Evolutionary conservation across 371 early-diverging fungal species (phyloP), one percentile per base, ranked within the genome.

Genomic region (Mucor indicus): DNA sequence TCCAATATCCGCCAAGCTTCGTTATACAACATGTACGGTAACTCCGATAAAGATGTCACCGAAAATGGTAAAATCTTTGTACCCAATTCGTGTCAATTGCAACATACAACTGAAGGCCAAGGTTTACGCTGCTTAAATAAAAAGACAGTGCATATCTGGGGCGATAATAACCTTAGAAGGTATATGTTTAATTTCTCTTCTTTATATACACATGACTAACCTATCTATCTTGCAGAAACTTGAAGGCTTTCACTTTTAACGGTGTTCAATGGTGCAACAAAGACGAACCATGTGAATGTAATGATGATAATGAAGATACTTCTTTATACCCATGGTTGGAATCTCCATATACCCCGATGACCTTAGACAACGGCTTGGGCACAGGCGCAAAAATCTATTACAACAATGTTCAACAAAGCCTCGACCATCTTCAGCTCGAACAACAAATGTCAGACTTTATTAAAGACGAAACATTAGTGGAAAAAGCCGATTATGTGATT

Each of bases 71-170:
- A 60, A 15, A 44, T 73, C 0, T 73, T 57, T 60, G 58, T 73
- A 0, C 65, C 74, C 19, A 55, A 38, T n/a, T n/a, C n/a, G n/a
- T 73, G 74, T 36, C 60, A 54, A 8, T 48, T 64, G 4, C 49
- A 67, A 10, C 64, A 64, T 22, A 62, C 55, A 27, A 64, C 65
- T n/a, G 32, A 42, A 40, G 69, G 69, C 1, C 59, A 73, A 15
- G 65, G 55, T 13, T 42, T 52, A 4, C 56, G 48, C 12, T 73
- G 74, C 20, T 43, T 73, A 11, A 51, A 62, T 23, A 46, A 57
- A 30, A 56, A 60, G 15, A 54, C 41, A 1, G 40, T 73, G 2
- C 74, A 73, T 58, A 65, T 69, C 3, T 69, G 67, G 62, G 74
- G 57, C 8, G 74, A 73, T 36, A 55, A 55, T 17, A 63, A 73